Evolutionary conservation across 768 basidiomycete species (phyloP).

Genomic region (Mycena crocata): DNA sequence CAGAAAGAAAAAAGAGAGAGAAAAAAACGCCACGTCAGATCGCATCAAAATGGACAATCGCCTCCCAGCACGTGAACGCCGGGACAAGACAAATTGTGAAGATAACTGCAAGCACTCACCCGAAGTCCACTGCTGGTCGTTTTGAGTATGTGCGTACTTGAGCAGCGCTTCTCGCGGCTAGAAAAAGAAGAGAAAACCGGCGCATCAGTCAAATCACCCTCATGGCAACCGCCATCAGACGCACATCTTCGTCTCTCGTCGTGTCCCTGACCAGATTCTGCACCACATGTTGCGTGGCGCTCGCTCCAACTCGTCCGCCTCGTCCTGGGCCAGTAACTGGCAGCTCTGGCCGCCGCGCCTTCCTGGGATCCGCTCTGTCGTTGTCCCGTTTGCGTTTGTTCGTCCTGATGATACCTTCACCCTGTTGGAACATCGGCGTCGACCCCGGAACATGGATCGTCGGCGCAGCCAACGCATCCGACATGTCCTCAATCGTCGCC

Average conservation of each 20-base stretch:
- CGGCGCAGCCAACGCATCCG: conserved; percentile 85
- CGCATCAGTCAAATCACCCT: conserved; percentile 31
- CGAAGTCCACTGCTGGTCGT: conserved; percentile 86
- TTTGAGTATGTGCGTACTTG: conserved; percentile 86
- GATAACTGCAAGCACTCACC: conserved; percentile 64
- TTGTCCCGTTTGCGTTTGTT: conserved; percentile 92
- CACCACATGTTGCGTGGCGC: conserved; percentile 96
- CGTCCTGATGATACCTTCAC: conserved; percentile 73
- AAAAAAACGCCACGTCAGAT: conserved; percentile 75
- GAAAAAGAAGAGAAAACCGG: conserved; percentile 37
- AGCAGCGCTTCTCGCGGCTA: conserved; percentile 98
- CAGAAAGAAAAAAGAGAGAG: conserved; percentile 62
- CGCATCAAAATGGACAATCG: conserved; percentile 57
- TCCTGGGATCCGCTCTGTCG: conserved; percentile 88
- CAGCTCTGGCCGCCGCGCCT: conserved; percentile 91
- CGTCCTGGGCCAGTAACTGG: conserved; percentile 93
- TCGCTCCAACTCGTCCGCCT: conserved; percentile 95
- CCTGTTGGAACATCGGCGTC: conserved; percentile 92
- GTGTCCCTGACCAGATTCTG: conserved; percentile 94
- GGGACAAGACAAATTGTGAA: conserved; percentile 31
- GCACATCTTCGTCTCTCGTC: conserved; percentile 93
- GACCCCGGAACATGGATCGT: conserved; percentile 94
- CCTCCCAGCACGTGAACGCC: conserved; percentile 22
- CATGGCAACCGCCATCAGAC: conserved; percentile 56
- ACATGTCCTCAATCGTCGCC: conserved; percentile 88